A percentile compares a stretch with the other conserved stretches of the same genome.
phyloP scores from a whole-genome alignment of 257 asterid species.

The Nicotiana tabacum region DNA sequence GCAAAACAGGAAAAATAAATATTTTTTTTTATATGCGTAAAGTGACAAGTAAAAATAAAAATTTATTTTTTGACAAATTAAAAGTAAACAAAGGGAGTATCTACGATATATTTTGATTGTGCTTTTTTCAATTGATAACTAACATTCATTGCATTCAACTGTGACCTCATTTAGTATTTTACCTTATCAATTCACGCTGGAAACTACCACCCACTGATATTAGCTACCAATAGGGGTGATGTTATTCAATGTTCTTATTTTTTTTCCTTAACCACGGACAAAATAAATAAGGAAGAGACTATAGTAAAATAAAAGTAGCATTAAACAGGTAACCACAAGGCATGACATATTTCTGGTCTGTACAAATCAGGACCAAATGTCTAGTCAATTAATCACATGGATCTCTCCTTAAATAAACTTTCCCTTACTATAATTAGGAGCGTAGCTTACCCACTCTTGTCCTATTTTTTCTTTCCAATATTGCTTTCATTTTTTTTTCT shows the following conservation, averaged over 20 bases:
- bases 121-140: background rate
- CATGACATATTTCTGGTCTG: slow-evolving; percentile 49
- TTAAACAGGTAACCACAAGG: slow-evolving; percentile 34
- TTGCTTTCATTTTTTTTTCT: slow-evolving; percentile 20
- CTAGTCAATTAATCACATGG: slow-evolving; percentile 6
- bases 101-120: slow-evolving; percentile 12
- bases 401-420: slow-evolving; percentile 23
- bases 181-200: background rate
- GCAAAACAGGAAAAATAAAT: too few relatives aligned
- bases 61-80: too few relatives aligned
- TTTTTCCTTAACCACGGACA: slow-evolving; percentile 26
- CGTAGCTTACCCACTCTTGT: slow-evolving; percentile 9
- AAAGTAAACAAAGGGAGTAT: background rate
- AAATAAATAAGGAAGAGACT: slow-evolving; percentile 20
- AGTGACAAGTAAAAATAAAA: too few relatives aligned
- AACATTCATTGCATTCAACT: background rate
- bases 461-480: background rate
- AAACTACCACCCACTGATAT: background rate
- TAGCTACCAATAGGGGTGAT: slow-evolving; percentile 17
- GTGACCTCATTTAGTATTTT: background rate
- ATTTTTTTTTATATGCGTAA: too few relatives aligned
- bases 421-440: slow-evolving; percentile 19
- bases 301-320: slow-evolving; percentile 29
- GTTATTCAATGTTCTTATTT: slow-evolving; percentile 15
- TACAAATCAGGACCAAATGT: slow-evolving; percentile 38